These are phyloP conservation scores for Fusarium sp. DNA, from an alignment of 2,329 filamentous ascomycete genomes.

Conservation along the genomic window DNA sequence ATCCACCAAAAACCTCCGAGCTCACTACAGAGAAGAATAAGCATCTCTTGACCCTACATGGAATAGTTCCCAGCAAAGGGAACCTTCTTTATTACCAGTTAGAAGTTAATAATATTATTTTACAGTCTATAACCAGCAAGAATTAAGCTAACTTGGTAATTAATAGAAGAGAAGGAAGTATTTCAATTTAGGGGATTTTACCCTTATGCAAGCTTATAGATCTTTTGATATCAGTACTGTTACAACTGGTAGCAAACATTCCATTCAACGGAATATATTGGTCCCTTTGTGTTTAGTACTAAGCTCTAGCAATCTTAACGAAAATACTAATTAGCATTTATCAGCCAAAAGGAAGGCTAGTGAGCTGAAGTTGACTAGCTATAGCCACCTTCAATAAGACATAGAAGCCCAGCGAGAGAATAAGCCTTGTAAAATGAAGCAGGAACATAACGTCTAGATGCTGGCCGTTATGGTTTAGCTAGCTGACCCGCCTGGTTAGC, in stretches of 20 bases:
- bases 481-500: not conserved
- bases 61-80: conserved; percentile 17
- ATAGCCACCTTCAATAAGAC: conserved; percentile 11
- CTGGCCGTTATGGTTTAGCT: not conserved
- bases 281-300: conserved; percentile 26
- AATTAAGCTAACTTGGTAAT: not conserved
- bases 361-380: not conserved
- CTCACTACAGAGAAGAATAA: not conserved
- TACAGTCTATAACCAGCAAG: too few relatives aligned
- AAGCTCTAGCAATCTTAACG: conserved; percentile 27
- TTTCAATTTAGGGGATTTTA: conserved; percentile 39
- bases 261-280: conserved; percentile 23
- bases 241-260: conserved; percentile 32
- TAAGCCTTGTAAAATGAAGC: not conserved
- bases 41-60: conserved; percentile 1
- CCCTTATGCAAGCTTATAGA: conserved; percentile 29
- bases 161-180: conserved; percentile 23
- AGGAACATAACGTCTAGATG: not conserved
- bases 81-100: too few relatives aligned
- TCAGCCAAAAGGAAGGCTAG: not conserved
- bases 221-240: conserved; percentile 31
- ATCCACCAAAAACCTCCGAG: not conserved
- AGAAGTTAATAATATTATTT: conserved; percentile 10
- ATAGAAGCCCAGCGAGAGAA: not conserved
- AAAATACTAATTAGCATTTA: not conserved